These are phyloP conservation scores for Mycena leptocephala DNA, from an alignment of 768 basidiomycete species.

Conservation along the genomic window DNA sequence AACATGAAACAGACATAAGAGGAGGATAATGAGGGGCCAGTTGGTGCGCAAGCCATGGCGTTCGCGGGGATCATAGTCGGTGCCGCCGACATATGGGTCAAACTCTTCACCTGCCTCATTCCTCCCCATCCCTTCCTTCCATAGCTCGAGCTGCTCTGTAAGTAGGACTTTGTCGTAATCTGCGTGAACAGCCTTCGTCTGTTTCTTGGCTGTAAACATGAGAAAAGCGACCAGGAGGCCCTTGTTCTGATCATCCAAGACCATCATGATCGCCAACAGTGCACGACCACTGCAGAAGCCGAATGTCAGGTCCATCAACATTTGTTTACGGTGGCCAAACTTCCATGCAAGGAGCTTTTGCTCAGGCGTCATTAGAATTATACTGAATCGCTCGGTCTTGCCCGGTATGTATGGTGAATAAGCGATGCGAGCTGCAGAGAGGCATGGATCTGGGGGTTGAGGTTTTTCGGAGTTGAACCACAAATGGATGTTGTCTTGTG, in stretches of 20 bases:
- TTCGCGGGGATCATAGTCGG: constrained; percentile 49
- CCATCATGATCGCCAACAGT: constrained; percentile 5
- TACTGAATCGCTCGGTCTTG: constrained; percentile 36
- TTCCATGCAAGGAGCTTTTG: not conserved
- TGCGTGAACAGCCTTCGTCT: constrained; percentile 22
- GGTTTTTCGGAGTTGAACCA: constrained; percentile 42
- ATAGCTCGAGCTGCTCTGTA: not conserved
- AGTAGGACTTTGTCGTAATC: constrained; percentile 10
- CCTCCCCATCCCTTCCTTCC: constrained; percentile 9
- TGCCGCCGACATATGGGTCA: constrained; percentile 39
- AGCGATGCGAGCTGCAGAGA: constrained; percentile 39
- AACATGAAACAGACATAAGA: constrained; percentile 53
- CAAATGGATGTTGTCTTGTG: constrained; percentile 43
- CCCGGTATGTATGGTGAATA: constrained; percentile 39
- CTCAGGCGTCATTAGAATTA: constrained; percentile 37
- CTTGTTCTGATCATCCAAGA: constrained; percentile 8
- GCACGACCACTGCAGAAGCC: not conserved
- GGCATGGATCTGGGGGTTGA: constrained; percentile 34
- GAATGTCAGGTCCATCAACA: constrained; percentile 11
- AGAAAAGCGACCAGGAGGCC: constrained; percentile 15
- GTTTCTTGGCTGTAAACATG: constrained; percentile 11
- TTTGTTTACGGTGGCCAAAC: not conserved
- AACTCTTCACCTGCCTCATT: constrained; percentile 31
- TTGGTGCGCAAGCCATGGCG: constrained; percentile 38
- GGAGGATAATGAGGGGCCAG: constrained; percentile 42